phyloP scores from a whole-genome alignment of 2,329 filamentous ascomycete species.

The Amauroascus verrucosus region DNA sequence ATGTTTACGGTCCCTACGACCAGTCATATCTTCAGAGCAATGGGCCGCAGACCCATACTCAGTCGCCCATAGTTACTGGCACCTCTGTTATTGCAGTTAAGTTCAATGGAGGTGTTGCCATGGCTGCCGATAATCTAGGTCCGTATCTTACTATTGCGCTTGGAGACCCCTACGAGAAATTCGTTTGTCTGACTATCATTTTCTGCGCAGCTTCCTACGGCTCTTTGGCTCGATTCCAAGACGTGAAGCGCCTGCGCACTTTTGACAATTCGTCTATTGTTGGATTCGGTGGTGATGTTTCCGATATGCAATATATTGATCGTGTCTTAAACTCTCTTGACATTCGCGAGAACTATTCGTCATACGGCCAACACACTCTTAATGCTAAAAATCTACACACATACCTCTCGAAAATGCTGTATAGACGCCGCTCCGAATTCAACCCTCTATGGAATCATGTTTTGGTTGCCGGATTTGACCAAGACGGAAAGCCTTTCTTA shows the following conservation, averaged over 20 bases:
- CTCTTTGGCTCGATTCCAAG: constrained; percentile 89
- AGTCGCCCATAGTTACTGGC: constrained; percentile 87
- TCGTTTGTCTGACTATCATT: constrained; percentile 5
- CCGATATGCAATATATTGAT: constrained; percentile 98
- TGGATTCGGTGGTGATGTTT: constrained; percentile 93
- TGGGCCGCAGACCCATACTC: constrained; percentile 73
- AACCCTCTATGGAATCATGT: constrained; percentile 97
- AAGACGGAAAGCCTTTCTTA: constrained; percentile 71
- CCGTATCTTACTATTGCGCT: constrained; percentile 2
- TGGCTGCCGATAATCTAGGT: constrained; percentile 96
- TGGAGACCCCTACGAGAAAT: background rate
- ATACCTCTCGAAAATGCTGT: constrained; percentile 92
- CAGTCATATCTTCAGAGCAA: constrained; percentile 63
- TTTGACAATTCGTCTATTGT: constrained; percentile 78
- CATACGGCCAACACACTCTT: constrained; percentile 45
- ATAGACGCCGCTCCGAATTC: constrained; percentile 88
- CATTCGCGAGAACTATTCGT: constrained; percentile 68
- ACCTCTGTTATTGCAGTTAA: constrained; percentile 93
- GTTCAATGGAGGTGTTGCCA: constrained; percentile 91
- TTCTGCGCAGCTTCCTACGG: constrained; percentile 72
- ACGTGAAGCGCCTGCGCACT: constrained; percentile 85
- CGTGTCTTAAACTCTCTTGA: constrained; percentile 75
- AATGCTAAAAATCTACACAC: constrained; percentile 92
- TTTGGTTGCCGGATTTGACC: constrained; percentile 80
- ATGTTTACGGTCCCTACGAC: constrained; percentile 92